Evolutionary conservation across 2,329 filamentous ascomycete species (phyloP).

Genomic region (Zasmidium cellare): DNA sequence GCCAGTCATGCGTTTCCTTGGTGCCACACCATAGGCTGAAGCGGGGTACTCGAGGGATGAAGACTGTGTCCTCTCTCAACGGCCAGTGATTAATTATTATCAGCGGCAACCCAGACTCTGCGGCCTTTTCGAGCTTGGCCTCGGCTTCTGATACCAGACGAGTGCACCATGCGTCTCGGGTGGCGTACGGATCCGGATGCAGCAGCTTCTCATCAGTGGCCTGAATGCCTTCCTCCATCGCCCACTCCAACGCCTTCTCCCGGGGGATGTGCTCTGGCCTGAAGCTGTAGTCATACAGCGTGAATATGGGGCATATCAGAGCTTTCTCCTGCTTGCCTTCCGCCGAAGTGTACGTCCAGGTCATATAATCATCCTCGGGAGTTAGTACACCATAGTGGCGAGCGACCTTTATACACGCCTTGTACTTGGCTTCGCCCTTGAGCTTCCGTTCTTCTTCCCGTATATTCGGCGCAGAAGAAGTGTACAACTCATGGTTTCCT

Average conservation of each 20-base stretch:
- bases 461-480: constrained; percentile 41
- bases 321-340: constrained; percentile 52
- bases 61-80: constrained; percentile 45
- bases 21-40: constrained; percentile 52
- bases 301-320: constrained; percentile 58
- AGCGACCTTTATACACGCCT: constrained; percentile 55
- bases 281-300: constrained; percentile 62
- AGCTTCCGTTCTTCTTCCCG: constrained; percentile 35
- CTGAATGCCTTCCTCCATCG: constrained; percentile 45
- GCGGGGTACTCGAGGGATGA: constrained; percentile 43
- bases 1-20: constrained; percentile 49
- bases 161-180: constrained; percentile 48
- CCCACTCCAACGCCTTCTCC: constrained; percentile 50
- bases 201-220: constrained; percentile 49
- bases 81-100: constrained; percentile 51
- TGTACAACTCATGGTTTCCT: constrained; percentile 61
- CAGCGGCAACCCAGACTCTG: constrained; percentile 34
- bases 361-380: constrained; percentile 56
- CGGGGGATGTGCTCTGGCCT: constrained; percentile 50
- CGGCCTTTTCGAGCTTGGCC: constrained; percentile 39
- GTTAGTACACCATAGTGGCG: constrained; percentile 54
- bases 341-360: constrained; percentile 43
- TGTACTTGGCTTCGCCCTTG: constrained; percentile 56
- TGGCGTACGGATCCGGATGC: constrained; percentile 46
- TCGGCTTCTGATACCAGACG: constrained; percentile 42